Conservation (phyloP, 768 basidiomycete species). For the Cyclocybe aegerita region DNA sequence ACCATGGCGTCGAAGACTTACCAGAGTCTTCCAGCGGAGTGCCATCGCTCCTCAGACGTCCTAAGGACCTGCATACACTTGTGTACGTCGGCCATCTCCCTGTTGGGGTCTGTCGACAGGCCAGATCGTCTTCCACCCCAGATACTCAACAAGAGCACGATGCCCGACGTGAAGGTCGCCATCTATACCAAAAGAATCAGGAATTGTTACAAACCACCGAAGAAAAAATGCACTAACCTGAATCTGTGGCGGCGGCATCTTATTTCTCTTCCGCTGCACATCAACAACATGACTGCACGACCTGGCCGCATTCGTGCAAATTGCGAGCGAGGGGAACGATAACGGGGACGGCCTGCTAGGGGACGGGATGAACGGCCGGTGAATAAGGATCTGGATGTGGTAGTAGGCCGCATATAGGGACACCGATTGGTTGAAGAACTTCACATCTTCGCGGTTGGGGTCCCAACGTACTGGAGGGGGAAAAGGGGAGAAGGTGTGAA, state of each 20-base stretch:
- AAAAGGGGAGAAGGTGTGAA: neutral
- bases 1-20: slow-evolving; percentile 14
- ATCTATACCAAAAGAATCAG: slow-evolving; percentile 24
- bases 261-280: slow-evolving; percentile 41
- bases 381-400: slow-evolving; percentile 69
- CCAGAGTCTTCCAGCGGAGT: slow-evolving; percentile 46
- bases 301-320: slow-evolving; percentile 78
- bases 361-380: slow-evolving; percentile 76
- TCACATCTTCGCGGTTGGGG: slow-evolving; percentile 40
- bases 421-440: slow-evolving; percentile 63
- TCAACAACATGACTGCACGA: slow-evolving; percentile 82
- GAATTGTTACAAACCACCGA: neutral
- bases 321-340: slow-evolving; percentile 68
- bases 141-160: slow-evolving; percentile 66
- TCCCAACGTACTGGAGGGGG: slow-evolving; percentile 48
- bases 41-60: slow-evolving; percentile 40
- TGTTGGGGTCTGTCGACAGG: slow-evolving; percentile 43
- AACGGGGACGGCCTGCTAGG: slow-evolving; percentile 45
- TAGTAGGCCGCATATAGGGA: slow-evolving; percentile 50
- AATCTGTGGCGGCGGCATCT: slow-evolving; percentile 27
- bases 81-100: slow-evolving; percentile 65
- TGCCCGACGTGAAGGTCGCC: slow-evolving; percentile 42
- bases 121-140: slow-evolving; percentile 62
- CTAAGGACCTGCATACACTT: slow-evolving; percentile 59
- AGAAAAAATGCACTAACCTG: slow-evolving; percentile 27